Evolutionary conservation across 1,284 basidiomycete species (phyloP), one percentile per base, ranked within the genome.

Genomic region (Cystobasidiaceae sp.): DNA sequence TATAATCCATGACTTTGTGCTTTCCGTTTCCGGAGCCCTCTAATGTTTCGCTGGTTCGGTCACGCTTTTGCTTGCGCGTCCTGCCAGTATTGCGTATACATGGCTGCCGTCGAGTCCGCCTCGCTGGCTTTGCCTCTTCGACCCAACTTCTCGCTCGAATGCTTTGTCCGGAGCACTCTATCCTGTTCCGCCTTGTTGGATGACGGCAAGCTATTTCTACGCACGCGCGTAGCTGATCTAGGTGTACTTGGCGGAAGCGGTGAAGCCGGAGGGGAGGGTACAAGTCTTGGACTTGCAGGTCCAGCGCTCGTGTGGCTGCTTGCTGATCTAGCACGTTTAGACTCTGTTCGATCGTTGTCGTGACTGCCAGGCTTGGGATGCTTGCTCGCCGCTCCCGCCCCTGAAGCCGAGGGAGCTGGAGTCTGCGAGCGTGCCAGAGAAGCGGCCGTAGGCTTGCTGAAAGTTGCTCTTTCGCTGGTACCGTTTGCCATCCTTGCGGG

Each of bases 101-200:
- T 23, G 4, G 30, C 52, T 30, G 49, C 39, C 13, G 43, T 44
- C 25, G 34, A 45, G 32, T 55, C 44, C 13, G 45, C 56, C 13
- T 64, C 61, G 30, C 61, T 64, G 9, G 37, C n/a, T 32, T 56
- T 51, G 23, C 61, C 41, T 39, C 52, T 37, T 15, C 48, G 39
- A 5, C 43, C 61, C 4, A 64, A 23, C 34, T 50, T 55, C 51
- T 64, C 61, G 39, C 61, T 64, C 43, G 61, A 64, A 39, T 64
- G 61, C 33, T 64, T 64, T 28, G 61, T 64, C 9, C 61, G 51
- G 4, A 64, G 61, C 32, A 56, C 51, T 39, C 19, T 46, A n/a
- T 0, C 48, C 39, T 9, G n/a, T 28, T 32, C 61, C 30, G 17
- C 48, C 51, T 37, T 50, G 7, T 19, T 25, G 21, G 45, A 33